Evolutionary conservation across 768 basidiomycete species (phyloP).

Genomic region (Termitomyces sp.): DNA sequence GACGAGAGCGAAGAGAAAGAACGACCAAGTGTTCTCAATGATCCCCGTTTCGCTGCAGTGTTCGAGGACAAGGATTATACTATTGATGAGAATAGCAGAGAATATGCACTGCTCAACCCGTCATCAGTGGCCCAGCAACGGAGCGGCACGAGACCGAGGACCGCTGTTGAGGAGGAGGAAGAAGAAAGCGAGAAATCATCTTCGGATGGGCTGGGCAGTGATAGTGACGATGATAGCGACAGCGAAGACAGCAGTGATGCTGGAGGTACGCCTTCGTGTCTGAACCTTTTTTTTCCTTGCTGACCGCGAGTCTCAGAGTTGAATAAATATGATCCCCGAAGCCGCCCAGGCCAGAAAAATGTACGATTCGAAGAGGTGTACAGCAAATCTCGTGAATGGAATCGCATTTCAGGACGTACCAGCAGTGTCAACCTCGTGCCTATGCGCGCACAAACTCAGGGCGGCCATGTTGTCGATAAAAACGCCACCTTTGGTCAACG

Average conservation of each 20-base stretch:
- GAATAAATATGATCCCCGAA: constrained; percentile 49
- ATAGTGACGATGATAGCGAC: constrained; percentile 40
- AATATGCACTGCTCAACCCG: constrained; percentile 92
- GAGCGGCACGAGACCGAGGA: constrained; percentile 48
- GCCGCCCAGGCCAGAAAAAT: constrained; percentile 49
- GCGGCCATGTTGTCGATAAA: constrained; percentile 35
- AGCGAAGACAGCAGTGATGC: constrained; percentile 54
- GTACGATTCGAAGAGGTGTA: constrained; percentile 45
- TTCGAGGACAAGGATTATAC: constrained; percentile 91
- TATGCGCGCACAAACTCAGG: constrained; percentile 45
- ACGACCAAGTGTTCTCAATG: constrained; percentile 62
- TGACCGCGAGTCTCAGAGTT: constrained; percentile 36
- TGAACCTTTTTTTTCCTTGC: constrained; percentile 7
- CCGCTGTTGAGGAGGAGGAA: constrained; percentile 85
- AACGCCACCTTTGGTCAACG: constrained; percentile 72
- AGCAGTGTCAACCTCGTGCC: constrained; percentile 59
- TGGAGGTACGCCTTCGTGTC: constrained; percentile 40
- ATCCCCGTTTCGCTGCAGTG: constrained; percentile 86
- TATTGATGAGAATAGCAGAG: constrained; percentile 85
- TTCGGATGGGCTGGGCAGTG: constrained; percentile 51
- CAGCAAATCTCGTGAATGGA: constrained; percentile 38
- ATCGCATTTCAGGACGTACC: constrained; percentile 39
- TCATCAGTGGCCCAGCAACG: constrained; percentile 65
- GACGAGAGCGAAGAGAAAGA: constrained; percentile 32
- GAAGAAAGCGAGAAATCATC: constrained; percentile 79